Base-by-base conservation (phyloP, 345 rosid species). In the Nasturtium officinale region DNA sequence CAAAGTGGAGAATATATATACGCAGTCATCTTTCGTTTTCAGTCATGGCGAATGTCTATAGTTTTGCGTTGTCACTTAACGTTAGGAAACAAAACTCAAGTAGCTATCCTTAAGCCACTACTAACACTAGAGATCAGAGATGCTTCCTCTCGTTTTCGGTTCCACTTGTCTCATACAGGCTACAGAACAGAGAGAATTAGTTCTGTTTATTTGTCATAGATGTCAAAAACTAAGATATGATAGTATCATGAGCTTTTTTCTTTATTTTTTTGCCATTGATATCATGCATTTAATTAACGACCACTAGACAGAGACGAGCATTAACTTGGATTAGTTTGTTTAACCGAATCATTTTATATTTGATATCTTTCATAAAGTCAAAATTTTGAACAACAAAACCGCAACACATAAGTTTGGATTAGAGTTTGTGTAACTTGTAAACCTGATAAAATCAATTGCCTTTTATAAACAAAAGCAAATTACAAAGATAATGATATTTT, bases 81-180 rank as follows among this genome's bases (percentile, higher is more conserved):
- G 71, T 63, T 25, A 47, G 35, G 46, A 62, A 69, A 62, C 75
- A 62, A 61, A 69, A 76, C 71, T 7, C 71, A 69, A 42, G 75
- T 76, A 76, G 29, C 71, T 55, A 46, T 66, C 69, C 17, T 25
- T 28, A 17, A 33, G 43, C 30, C 65, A 74, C 73, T 66, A 55
- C 58, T 57, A 47, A 17, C 52, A 65, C 61, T 18, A 60, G 37
- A 59, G 7, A 57, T 47, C 1, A 68, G 71, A 76, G 60, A 76
- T 76, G 58, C 79, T 20, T 42, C 52, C 30, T 69, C 42, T 69
- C 71, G 79, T 69, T 76, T 61, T 69, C 66, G 75, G 65, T 62
- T 76, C 71, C 79, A 76, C 71, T 76, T 76, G 75, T 69, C 75
- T 64, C 75, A n/a, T n/a, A n/a, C n/a, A n/a, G n/a, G n/a, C 65